Percentiles rank a stretch among this genome's conserved stretches.
These are phyloP conservation scores for Boletellus ananiceps DNA, from an alignment of 768 basidiomycete species.

Conservation along the genomic window DNA sequence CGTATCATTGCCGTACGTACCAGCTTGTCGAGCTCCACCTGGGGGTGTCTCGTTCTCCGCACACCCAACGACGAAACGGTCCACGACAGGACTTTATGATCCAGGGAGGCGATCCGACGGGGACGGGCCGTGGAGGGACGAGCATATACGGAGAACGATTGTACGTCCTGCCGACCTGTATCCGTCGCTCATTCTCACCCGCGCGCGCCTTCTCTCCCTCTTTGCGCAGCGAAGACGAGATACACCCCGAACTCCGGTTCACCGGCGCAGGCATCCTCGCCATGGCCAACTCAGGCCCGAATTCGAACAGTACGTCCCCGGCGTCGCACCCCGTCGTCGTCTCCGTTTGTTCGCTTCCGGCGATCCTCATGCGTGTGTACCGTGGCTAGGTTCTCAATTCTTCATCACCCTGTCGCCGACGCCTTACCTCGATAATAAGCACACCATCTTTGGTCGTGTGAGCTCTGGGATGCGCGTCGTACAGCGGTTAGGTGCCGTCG, in stretches of 20 bases:
- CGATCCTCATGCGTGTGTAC: conserved; percentile 12
- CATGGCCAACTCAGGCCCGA: conserved; percentile 97
- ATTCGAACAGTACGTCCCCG: conserved; percentile 61
- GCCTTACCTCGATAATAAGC: conserved; percentile 79
- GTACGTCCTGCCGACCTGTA: conserved; percentile 37
- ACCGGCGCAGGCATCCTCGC: conserved; percentile 95
- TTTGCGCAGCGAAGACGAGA: conserved; percentile 74
- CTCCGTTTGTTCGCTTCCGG: too few relatives aligned
- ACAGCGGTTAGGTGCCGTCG: conserved; percentile 86
- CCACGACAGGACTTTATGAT: conserved; percentile 86
- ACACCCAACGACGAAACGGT: too few relatives aligned
- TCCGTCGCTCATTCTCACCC: background rate
- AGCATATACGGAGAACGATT: conserved; percentile 89
- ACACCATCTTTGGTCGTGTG: conserved; percentile 90
- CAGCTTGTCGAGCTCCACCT: background rate
- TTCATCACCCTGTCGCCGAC: conserved; percentile 84
- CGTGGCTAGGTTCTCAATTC: conserved; percentile 80
- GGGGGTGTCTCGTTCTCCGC: background rate
- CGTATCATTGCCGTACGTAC: conserved; percentile 76
- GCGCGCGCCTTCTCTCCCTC: background rate
- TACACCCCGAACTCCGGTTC: conserved; percentile 86
- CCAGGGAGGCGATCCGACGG: conserved; percentile 93
- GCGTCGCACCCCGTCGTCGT: too few relatives aligned
- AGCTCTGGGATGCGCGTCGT: conserved; percentile 88
- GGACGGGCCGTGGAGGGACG: conserved; percentile 88